These are phyloP conservation scores for Aspergillus egyptiacus DNA, from an alignment of 495 filamentous ascomycete genomes.

Conservation along the genomic window DNA sequence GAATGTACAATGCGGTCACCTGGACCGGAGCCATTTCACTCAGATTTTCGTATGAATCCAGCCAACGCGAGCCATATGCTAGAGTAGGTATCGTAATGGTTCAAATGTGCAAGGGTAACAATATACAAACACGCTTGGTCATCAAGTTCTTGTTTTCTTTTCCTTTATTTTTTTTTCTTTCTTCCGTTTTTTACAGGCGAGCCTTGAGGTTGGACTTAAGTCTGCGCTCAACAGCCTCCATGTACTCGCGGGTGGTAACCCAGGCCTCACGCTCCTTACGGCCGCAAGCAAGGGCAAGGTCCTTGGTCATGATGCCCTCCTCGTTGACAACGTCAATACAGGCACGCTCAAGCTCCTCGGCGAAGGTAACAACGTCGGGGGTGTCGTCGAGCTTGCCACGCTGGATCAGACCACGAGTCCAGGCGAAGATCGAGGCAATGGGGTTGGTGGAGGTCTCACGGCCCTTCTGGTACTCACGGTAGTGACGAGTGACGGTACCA, in stretches of 20 bases:
- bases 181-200: slow-evolving; percentile 37
- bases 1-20: slow-evolving; percentile 18
- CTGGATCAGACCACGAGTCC: slow-evolving; percentile 92
- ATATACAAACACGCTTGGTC: slow-evolving; percentile 9
- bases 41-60: neutral
- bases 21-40: slow-evolving; percentile 3
- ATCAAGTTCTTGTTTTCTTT: too few species aligned
- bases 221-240: slow-evolving; percentile 81
- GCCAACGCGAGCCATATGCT: slow-evolving; percentile 9
- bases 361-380: slow-evolving; percentile 81
- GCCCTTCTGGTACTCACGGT: slow-evolving; percentile 97
- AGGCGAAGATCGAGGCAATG: slow-evolving; percentile 97
- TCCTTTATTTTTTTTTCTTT: too few species aligned
- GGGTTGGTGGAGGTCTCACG: slow-evolving; percentile 96
- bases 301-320: slow-evolving; percentile 98
- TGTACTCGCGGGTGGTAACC: slow-evolving; percentile 83
- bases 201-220: slow-evolving; percentile 61
- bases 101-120: slow-evolving; percentile 11
- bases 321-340: slow-evolving; percentile 89
- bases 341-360: slow-evolving; percentile 87
- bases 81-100: slow-evolving; percentile 13
- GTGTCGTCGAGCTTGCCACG: slow-evolving; percentile 85
- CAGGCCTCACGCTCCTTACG: slow-evolving; percentile 74
- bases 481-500: slow-evolving; percentile 97
- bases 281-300: slow-evolving; percentile 85